Percentiles rank a stretch among this genome's conserved stretches.
These are phyloP conservation scores for Fraxinus floribunda DNA, from an alignment of 305 asterid genomes.

Conservation along the genomic window DNA sequence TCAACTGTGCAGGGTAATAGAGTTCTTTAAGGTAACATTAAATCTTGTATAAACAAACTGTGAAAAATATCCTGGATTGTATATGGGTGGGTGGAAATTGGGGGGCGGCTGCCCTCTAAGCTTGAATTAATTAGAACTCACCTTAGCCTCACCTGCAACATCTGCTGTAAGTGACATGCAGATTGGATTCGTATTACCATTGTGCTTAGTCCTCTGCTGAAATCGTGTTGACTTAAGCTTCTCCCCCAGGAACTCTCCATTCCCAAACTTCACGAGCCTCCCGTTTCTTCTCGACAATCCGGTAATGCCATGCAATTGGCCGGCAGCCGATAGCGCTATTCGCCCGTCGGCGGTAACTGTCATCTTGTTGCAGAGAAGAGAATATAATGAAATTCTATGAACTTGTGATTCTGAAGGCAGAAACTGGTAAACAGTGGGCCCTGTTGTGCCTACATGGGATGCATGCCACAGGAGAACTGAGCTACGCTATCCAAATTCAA, in stretches of 20 bases:
- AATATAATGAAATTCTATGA: slow-evolving; percentile 12
- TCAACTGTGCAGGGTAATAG: slow-evolving; percentile 41
- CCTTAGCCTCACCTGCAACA: slow-evolving; percentile 75
- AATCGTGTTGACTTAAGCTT: slow-evolving; percentile 42
- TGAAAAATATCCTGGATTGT: background rate
- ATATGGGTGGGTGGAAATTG: background rate
- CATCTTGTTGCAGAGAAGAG: slow-evolving; percentile 38
- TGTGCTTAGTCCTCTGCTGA: slow-evolving; percentile 29
- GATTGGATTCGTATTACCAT: slow-evolving; percentile 29
- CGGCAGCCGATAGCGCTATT: slow-evolving; percentile 51
- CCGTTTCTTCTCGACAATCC: slow-evolving; percentile 34
- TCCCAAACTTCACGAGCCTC: slow-evolving; percentile 45
- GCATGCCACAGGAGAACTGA: slow-evolving; percentile 46
- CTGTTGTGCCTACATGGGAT: slow-evolving; percentile 36
- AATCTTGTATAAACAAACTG: background rate
- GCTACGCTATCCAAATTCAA: slow-evolving; percentile 67
- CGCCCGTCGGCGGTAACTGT: slow-evolving; percentile 52
- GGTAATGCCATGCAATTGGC: slow-evolving; percentile 37
- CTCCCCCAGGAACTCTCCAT: slow-evolving; percentile 77
- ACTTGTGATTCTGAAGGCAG: slow-evolving; percentile 19
- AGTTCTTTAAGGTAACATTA: background rate
- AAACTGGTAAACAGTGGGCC: background rate
- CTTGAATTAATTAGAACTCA: slow-evolving; percentile 33
- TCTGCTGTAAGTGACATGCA: slow-evolving; percentile 66
- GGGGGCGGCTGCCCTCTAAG: background rate